Conservation (phyloP, 371 early-diverging fungal genomes). For the Rhizopus sp. region DNA sequence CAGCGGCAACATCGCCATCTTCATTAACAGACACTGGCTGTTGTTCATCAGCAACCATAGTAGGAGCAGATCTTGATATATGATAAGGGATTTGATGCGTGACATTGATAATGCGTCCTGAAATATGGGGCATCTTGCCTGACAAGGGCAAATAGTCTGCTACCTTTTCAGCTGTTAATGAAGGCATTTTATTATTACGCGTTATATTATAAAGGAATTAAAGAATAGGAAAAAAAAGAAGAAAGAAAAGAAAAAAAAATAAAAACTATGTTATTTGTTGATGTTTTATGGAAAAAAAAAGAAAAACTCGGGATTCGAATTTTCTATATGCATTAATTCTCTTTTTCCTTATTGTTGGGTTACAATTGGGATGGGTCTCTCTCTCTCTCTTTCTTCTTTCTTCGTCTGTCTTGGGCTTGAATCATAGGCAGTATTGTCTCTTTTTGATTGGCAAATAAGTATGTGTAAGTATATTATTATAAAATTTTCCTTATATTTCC, state of each 20-base stretch:
- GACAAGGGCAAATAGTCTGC: slow-evolving; percentile 44
- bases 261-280: slow-evolving; percentile 1
- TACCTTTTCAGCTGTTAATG: slow-evolving; percentile 49
- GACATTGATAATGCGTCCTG: slow-evolving; percentile 60
- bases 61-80: slow-evolving; percentile 34
- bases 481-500: no score
- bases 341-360: no score
- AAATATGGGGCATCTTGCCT: slow-evolving; percentile 37
- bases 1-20: slow-evolving; percentile 19
- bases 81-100: slow-evolving; percentile 66
- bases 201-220: slow-evolving; percentile 20
- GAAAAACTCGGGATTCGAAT: background rate
- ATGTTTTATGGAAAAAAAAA: background rate
- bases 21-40: slow-evolving; percentile 2
- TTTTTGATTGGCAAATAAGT: no score
- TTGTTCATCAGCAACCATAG: background rate
- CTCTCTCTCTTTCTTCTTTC: no score
- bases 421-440: no score
- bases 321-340: background rate
- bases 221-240: slow-evolving; percentile 6
- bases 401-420: no score
- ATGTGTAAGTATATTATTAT: no score
- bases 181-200: slow-evolving; percentile 13
- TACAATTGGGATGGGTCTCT: no score
- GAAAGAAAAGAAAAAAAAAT: slow-evolving; percentile 11